Conservation (phyloP, 1,284 basidiomycete genomes). For the Irpex sp. region DNA sequence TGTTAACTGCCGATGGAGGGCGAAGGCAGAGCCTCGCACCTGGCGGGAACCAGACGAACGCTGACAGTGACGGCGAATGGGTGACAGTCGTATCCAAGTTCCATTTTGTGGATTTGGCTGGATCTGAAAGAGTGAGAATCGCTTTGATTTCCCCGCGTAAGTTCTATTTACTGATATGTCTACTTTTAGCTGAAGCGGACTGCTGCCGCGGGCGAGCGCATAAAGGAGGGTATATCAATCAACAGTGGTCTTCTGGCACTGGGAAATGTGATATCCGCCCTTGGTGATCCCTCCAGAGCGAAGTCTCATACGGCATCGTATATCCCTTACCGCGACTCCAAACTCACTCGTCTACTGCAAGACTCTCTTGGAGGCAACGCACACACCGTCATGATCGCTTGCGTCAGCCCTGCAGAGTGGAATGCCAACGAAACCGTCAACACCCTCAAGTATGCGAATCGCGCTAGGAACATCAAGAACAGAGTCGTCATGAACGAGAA, state of each 20-base stretch:
- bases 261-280: slow-evolving; percentile 97
- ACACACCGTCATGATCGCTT: slow-evolving; percentile 98
- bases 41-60: slow-evolving; percentile 20
- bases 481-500: slow-evolving; percentile 88
- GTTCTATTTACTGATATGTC: not conserved
- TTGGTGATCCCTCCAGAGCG: slow-evolving; percentile 87
- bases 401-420: slow-evolving; percentile 94
- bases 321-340: slow-evolving; percentile 96
- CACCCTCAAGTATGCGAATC: slow-evolving; percentile 97
- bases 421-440: slow-evolving; percentile 95
- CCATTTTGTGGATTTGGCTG: slow-evolving; percentile 97
- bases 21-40: slow-evolving; percentile 30
- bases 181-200: slow-evolving; percentile 48
- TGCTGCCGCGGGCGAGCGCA: slow-evolving; percentile 89
- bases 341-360: slow-evolving; percentile 95
- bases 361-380: slow-evolving; percentile 99
- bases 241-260: slow-evolving; percentile 95
- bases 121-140: slow-evolving; percentile 82
- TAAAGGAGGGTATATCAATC: slow-evolving; percentile 97
- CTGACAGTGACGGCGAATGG: slow-evolving; percentile 81
- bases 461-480: slow-evolving; percentile 97
- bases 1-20: slow-evolving; percentile 43
- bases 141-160: not conserved
- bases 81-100: slow-evolving; percentile 86
- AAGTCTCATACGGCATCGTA: slow-evolving; percentile 78